These are phyloP conservation scores for Grosmannia clavigera DNA, from an alignment of 2,329 filamentous ascomycete genomes.

Conservation along the genomic window DNA sequence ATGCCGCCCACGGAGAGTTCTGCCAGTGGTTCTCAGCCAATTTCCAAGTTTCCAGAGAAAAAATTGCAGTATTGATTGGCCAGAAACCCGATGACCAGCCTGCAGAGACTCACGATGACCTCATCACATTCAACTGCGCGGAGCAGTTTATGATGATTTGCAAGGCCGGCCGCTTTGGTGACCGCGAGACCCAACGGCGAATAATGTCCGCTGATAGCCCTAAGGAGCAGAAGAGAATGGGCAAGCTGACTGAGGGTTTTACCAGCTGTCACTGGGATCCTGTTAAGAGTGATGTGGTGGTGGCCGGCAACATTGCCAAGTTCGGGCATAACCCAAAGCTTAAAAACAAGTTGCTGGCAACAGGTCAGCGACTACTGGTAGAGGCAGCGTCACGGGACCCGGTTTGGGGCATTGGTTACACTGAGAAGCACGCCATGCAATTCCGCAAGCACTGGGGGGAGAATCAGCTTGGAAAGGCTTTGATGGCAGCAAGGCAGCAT, in stretches of 20 bases:
- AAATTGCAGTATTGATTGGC: conserved; percentile 19
- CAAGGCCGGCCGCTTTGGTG: conserved; percentile 23
- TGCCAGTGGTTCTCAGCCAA: conserved; percentile 21
- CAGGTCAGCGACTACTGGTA: conserved; percentile 46
- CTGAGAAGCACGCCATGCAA: conserved; percentile 32
- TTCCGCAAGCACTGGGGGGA: conserved; percentile 43
- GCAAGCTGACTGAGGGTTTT: neutral
- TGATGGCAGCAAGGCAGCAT: conserved; percentile 42
- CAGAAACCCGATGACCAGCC: neutral
- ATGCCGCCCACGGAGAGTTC: conserved; percentile 18
- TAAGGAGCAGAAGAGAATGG: conserved; percentile 4
- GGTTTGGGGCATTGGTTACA: conserved; percentile 54
- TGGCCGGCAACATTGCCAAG: conserved; percentile 47
- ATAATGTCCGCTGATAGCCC: conserved; percentile 1
- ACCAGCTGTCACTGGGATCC: conserved; percentile 1
- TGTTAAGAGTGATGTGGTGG: conserved; percentile 31
- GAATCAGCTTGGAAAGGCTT: conserved; percentile 50
- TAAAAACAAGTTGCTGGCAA: conserved; percentile 33
- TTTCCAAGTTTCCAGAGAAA: conserved; percentile 16
- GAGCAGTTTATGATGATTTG: conserved; percentile 30
- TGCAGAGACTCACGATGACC: neutral
- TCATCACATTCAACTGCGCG: conserved; percentile 21
- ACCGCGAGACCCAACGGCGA: conserved; percentile 19
- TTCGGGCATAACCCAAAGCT: conserved; percentile 28
- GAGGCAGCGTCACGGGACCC: conserved; percentile 47